These are phyloP conservation scores for Cytidiella melzeri DNA, from an alignment of 768 basidiomycete species.

Conservation along the genomic window DNA sequence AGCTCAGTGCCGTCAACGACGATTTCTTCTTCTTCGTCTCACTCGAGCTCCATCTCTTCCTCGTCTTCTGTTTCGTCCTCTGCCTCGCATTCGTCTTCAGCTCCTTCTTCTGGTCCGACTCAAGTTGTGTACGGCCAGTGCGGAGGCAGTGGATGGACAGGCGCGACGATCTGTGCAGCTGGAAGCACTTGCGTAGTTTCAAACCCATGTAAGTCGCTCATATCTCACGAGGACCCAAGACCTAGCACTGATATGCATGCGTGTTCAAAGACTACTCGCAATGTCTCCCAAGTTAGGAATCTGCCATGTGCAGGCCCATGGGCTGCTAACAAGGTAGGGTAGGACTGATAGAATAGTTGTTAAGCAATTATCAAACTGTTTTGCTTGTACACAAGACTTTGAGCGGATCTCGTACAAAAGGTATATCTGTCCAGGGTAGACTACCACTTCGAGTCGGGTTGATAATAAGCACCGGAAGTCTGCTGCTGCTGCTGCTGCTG, in stretches of 20 bases:
- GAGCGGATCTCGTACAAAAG: no score
- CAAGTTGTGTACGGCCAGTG: constrained; percentile 4
- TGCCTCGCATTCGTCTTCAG: background rate
- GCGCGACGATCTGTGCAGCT: constrained; percentile 4
- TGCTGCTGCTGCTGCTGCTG: no score
- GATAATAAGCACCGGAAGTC: no score
- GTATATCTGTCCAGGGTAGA: no score
- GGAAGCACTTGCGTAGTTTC: background rate
- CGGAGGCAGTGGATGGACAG: constrained; percentile 5
- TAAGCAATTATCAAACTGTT: no score
- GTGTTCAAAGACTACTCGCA: constrained; percentile 4
- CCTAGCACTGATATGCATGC: background rate
- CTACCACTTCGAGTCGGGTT: no score
- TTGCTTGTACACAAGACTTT: no score
- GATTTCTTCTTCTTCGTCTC: background rate
- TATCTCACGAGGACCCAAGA: background rate
- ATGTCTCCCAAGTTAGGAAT: background rate
- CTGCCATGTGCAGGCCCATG: no score
- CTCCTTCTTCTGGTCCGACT: background rate
- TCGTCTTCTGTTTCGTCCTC: background rate
- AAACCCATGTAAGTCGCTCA: constrained; percentile 3
- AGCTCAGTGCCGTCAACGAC: background rate
- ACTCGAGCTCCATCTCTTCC: background rate
- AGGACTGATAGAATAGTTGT: no score
- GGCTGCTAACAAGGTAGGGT: no score